These are phyloP conservation scores for Entomortierella lignicola DNA, from an alignment of 192 early-diverging fungal genomes.

Conservation along the genomic window DNA sequence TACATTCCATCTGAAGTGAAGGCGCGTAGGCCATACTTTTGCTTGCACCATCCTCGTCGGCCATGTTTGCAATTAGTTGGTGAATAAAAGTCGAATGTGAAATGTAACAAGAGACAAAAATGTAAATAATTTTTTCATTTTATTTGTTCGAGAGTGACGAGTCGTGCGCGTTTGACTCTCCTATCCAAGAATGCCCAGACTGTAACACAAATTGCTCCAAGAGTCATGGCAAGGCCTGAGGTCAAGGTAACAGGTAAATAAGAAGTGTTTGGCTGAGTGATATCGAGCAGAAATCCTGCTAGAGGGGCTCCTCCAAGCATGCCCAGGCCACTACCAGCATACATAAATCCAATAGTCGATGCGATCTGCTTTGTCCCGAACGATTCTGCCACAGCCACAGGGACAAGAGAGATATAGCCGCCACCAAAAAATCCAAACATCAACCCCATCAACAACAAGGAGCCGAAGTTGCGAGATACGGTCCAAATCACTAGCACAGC, in stretches of 20 bases:
- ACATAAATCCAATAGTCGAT: conserved; percentile 56
- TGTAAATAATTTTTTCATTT: neutral
- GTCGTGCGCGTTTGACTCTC: neutral
- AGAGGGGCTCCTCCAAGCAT: conserved; percentile 58
- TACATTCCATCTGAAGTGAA: no score
- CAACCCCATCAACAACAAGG: conserved; percentile 43
- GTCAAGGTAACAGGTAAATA: conserved; percentile 43
- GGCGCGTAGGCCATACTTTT: no score
- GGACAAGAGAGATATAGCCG: conserved; percentile 56
- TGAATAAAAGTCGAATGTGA: neutral
- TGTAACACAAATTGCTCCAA: conserved; percentile 26
- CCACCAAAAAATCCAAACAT: conserved; percentile 63
- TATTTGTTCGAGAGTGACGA: conserved; percentile 2
- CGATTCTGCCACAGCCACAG: conserved; percentile 46
- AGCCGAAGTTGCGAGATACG: conserved; percentile 20
- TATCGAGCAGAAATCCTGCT: conserved; percentile 46
- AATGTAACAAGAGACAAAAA: neutral
- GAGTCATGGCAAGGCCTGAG: conserved; percentile 14
- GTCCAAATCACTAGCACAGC: conserved; percentile 43
- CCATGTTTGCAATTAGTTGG: conserved; percentile 8
- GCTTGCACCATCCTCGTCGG: conserved; percentile 42
- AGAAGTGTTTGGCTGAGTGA: conserved; percentile 31
- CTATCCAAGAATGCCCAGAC: conserved; percentile 27
- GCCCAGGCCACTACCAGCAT: conserved; percentile 53
- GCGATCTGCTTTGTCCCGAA: conserved; percentile 58